A percentile compares a stretch with the other conserved stretches of the same genome.
These are phyloP conservation scores for Coprinopsis strossmayeri DNA, from an alignment of 768 basidiomycete species.

Conservation along the genomic window DNA sequence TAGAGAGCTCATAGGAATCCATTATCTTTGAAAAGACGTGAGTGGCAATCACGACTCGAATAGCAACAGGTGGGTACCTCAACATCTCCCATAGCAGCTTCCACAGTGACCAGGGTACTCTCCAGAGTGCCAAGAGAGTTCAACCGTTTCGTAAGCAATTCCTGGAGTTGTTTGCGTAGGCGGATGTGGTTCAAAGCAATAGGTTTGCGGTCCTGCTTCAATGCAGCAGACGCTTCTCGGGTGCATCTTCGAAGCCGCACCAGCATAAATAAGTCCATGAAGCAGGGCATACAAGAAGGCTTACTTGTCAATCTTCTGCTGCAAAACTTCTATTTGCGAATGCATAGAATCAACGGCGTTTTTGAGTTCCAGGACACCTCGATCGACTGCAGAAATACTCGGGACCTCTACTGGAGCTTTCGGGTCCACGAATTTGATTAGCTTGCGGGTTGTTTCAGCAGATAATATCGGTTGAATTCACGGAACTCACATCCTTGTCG, in stretches of 20 bases:
- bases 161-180: conserved; percentile 76
- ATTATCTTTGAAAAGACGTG: conserved; percentile 55
- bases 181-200: conserved; percentile 74
- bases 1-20: conserved; percentile 79
- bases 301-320: conserved; percentile 69
- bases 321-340: conserved; percentile 61
- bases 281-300: conserved; percentile 12
- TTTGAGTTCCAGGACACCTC: conserved; percentile 76
- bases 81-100: conserved; percentile 84
- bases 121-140: conserved; percentile 69
- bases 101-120: conserved; percentile 72
- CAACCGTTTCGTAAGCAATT: conserved; percentile 67
- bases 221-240: conserved; percentile 53
- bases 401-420: conserved; percentile 26
- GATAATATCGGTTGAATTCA: background rate
- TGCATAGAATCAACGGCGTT: conserved; percentile 61
- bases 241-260: conserved; percentile 45
- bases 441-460: conserved; percentile 31
- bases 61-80: conserved; percentile 44
- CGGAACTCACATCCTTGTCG: conserved; percentile 56
- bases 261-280: background rate
- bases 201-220: conserved; percentile 65
- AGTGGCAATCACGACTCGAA: conserved; percentile 1
- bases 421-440: conserved; percentile 71
- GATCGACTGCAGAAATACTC: conserved; percentile 71